Evolutionary conservation across 306 rosid species (phyloP).

Genomic region (Cyclanthera cordifolia): DNA sequence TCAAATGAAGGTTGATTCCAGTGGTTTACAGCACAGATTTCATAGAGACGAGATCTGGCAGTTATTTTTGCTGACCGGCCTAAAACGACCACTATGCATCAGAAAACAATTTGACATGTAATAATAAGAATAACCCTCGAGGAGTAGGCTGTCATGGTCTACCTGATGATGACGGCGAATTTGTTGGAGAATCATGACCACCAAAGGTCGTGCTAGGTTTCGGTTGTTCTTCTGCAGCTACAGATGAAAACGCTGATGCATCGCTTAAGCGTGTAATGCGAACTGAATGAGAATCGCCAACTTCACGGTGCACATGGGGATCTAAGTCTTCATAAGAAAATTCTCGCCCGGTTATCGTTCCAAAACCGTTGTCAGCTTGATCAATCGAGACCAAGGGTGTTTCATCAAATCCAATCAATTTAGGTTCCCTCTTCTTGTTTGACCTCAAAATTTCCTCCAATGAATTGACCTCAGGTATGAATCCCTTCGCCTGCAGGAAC

Average conservation of each 20-base stretch:
- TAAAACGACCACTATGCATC: conserved; percentile 19
- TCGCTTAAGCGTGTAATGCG: background rate
- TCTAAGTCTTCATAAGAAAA: conserved; percentile 15
- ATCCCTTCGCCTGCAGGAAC: conserved; percentile 51
- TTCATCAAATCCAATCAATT: conserved; percentile 81
- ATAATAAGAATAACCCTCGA: conserved; percentile 11
- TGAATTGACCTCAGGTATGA: conserved; percentile 37
- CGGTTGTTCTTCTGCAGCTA: background rate
- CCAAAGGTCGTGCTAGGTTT: conserved; percentile 11
- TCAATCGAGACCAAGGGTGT: conserved; percentile 36
- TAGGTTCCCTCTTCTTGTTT: conserved; percentile 44
- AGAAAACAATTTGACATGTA: conserved; percentile 3
- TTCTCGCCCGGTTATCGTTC: conserved; percentile 17
- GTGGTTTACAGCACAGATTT: conserved; percentile 48
- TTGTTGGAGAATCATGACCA: conserved; percentile 18
- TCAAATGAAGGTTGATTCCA: conserved; percentile 66
- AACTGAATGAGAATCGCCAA: background rate
- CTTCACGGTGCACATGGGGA: background rate
- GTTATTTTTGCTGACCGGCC: conserved; percentile 25
- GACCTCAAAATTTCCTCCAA: conserved; percentile 62
- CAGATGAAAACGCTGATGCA: background rate
- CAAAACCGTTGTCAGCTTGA: conserved; percentile 6
- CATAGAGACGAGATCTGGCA: conserved; percentile 49
- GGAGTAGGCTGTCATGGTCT: conserved; percentile 22
- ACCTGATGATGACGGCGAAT: conserved; percentile 38